phyloP scores from a whole-genome alignment of 305 asterid genomes.

The Coffea humblotiana region DNA sequence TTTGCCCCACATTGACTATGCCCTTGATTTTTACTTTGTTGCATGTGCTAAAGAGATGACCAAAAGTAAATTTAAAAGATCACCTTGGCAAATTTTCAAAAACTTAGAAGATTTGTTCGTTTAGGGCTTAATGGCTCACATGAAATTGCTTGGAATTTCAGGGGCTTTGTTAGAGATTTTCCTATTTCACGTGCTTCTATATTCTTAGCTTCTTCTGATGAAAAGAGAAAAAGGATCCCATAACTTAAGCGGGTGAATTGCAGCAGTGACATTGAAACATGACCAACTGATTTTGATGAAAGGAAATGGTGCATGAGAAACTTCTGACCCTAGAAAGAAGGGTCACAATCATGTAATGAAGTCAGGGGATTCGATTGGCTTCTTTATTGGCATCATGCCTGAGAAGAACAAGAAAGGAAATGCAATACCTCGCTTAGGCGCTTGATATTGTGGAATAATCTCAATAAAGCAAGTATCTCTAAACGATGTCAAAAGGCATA shows the following conservation, averaged over 20 bases:
- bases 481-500: slow-evolving; percentile 66
- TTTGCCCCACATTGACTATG: background rate
- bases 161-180: too few relatives aligned
- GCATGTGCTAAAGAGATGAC: background rate
- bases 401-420: background rate
- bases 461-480: slow-evolving; percentile 70
- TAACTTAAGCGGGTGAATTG: too few relatives aligned
- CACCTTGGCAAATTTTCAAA: too few relatives aligned
- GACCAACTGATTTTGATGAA: background rate
- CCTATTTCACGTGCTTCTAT: too few relatives aligned
- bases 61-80: background rate
- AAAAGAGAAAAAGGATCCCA: background rate
- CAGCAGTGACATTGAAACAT: background rate
- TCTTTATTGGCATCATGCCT: background rate
- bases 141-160: background rate
- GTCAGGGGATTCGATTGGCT: background rate
- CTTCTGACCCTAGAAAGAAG: background rate
- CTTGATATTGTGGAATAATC: slow-evolving; percentile 53
- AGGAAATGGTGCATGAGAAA: background rate
- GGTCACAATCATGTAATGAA: background rate
- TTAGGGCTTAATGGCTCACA: background rate
- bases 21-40: background rate
- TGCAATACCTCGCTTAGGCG: slow-evolving; percentile 51
- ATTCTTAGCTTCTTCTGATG: background rate
- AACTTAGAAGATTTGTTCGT: too few relatives aligned